phyloP scores from a whole-genome alignment of 306 rosid genomes.

The Gleditsia sinensis region DNA sequence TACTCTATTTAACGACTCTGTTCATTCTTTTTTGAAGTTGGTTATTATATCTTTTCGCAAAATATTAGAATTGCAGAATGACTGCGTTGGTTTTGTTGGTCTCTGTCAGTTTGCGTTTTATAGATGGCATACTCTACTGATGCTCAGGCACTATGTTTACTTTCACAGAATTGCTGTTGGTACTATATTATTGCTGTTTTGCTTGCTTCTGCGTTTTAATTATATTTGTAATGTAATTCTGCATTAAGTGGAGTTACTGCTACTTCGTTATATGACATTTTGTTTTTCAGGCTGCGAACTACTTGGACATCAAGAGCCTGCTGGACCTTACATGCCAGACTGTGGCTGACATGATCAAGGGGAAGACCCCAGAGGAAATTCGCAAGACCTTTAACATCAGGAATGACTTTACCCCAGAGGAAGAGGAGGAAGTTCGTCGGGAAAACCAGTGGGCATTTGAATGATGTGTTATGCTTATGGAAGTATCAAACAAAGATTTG shows the following conservation, averaged over 20 bases:
- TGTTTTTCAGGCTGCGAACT: constrained; percentile 67
- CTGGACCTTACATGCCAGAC: constrained; percentile 70
- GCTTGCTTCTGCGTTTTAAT: neutral
- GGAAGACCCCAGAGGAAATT: constrained; percentile 71
- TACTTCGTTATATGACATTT: neutral
- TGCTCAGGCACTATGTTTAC: neutral
- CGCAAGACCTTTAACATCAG: constrained; percentile 65
- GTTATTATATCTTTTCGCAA: neutral
- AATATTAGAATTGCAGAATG: neutral
- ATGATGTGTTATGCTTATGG: constrained; percentile 17
- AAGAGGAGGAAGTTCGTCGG: constrained; percentile 71
- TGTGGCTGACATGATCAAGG: constrained; percentile 77
- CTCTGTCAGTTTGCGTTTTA: neutral
- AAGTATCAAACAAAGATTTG: neutral
- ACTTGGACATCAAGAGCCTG: constrained; percentile 69
- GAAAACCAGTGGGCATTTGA: constrained; percentile 83
- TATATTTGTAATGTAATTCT: neutral
- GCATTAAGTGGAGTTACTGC: neutral
- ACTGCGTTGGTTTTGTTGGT: neutral
- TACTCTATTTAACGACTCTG: neutral
- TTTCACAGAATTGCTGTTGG: neutral
- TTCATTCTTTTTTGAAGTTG: neutral
- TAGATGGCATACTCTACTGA: neutral
- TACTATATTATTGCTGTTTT: neutral
- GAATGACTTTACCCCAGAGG: constrained; percentile 68